Percentiles rank a stretch among this genome's conserved stretches.
phyloP scores from a whole-genome alignment of 345 rosid species.

The Nephelium lappaceum region DNA sequence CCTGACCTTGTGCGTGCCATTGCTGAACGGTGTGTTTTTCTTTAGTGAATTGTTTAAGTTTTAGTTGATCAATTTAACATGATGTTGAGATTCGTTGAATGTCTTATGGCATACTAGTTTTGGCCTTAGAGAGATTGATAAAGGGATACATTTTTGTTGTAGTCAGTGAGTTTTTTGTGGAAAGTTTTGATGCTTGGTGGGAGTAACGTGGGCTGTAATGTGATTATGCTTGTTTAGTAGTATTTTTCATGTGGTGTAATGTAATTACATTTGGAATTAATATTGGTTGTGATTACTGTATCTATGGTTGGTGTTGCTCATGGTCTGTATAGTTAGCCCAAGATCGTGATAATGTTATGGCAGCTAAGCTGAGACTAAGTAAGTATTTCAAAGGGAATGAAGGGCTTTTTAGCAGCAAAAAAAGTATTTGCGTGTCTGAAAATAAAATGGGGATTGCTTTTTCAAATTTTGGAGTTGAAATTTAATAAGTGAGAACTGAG shows the following conservation, averaged over 20 bases:
- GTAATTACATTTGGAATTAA: not conserved
- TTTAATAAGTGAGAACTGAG: not conserved
- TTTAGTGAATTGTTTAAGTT: not conserved
- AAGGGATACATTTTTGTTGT: not conserved
- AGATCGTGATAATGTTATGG: not conserved
- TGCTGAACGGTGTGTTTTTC: slow-evolving; percentile 50
- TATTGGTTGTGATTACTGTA: not conserved
- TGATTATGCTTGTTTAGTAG: not conserved
- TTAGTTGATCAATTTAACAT: not conserved
- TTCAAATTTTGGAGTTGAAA: not conserved
- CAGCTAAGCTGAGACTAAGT: not conserved
- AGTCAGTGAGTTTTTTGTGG: not conserved
- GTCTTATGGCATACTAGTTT: not conserved
- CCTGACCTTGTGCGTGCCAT: slow-evolving; percentile 77
- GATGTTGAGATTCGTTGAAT: not conserved
- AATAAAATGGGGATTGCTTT: not conserved
- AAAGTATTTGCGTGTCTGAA: not conserved
- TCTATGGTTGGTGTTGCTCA: not conserved
- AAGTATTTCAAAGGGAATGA: not conserved
- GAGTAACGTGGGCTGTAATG: too few species aligned
- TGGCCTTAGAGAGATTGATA: not conserved
- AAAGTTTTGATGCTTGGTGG: not conserved
- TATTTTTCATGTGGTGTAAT: not conserved
- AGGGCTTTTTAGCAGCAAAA: not conserved
- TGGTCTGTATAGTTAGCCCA: not conserved